A percentile compares a stretch with the other conserved stretches of the same genome.
Evolutionary conservation across 2,329 filamentous ascomycete genomes (phyloP).

Genomic region (Hypomyces perniciosus): DNA sequence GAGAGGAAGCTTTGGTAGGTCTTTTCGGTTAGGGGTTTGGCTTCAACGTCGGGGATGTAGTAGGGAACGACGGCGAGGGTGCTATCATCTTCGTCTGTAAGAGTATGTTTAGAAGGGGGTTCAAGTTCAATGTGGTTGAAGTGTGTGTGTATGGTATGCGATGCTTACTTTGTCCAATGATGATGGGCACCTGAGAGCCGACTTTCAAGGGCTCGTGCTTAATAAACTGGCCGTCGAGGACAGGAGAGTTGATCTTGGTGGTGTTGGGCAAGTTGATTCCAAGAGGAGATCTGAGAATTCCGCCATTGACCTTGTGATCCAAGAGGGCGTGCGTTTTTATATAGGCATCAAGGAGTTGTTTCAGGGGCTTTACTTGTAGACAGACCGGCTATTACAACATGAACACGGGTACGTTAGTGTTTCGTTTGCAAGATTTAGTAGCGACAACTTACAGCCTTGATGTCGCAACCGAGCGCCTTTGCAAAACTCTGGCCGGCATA

Average conservation of each 20-base stretch:
- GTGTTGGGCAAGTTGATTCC: slow-evolving; percentile 14
- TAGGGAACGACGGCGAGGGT: slow-evolving; percentile 13
- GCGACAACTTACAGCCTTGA: no score
- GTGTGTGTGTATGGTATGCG: no score
- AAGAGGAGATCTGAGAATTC: neutral
- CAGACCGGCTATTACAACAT: neutral
- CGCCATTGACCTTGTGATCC: slow-evolving; percentile 2
- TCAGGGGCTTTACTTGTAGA: slow-evolving; percentile 10
- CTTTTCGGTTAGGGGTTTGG: slow-evolving; percentile 4
- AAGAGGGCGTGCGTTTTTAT: slow-evolving; percentile 5
- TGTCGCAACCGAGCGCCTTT: slow-evolving; percentile 9
- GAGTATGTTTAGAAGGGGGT: neutral
- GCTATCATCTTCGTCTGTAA: slow-evolving; percentile 10
- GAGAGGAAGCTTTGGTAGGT: slow-evolving; percentile 15
- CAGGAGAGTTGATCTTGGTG: slow-evolving; percentile 5
- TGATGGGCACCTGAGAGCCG: slow-evolving; percentile 13
- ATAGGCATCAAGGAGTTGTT: slow-evolving; percentile 7
- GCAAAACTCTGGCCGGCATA: slow-evolving; percentile 14
- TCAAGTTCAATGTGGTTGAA: neutral
- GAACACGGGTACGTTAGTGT: neutral
- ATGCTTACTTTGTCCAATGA: slow-evolving; percentile 11
- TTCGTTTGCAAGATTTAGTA: neutral
- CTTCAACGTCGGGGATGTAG: neutral
- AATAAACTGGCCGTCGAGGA: slow-evolving; percentile 12
- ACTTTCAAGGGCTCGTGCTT: slow-evolving; percentile 10